phyloP scores from a whole-genome alignment of 2,329 filamentous ascomycete genomes.

The Cyanodermella asteris region DNA sequence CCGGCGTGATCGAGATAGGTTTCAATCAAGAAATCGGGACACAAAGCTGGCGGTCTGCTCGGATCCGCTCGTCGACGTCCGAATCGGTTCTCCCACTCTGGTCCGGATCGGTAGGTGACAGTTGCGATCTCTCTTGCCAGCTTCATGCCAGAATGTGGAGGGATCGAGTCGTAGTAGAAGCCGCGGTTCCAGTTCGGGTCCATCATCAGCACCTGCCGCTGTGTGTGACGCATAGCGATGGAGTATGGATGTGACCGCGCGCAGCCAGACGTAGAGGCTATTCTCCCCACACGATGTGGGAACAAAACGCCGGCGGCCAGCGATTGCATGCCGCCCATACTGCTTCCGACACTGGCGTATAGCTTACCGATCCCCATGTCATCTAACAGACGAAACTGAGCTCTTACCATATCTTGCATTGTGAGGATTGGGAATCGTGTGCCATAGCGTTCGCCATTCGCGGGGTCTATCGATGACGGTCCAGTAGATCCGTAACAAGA shows the following conservation, averaged over 20 bases:
- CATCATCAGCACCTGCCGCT: constrained; percentile 97
- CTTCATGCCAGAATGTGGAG: constrained; percentile 94
- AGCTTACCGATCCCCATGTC: constrained; percentile 52
- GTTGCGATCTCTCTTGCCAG: constrained; percentile 92
- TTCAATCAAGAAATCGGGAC: constrained; percentile 91
- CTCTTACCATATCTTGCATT: constrained; percentile 91
- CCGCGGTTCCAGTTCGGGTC: constrained; percentile 92
- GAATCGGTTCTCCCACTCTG: constrained; percentile 94
- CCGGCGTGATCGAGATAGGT: constrained; percentile 95
- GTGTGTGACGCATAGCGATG: constrained; percentile 95
- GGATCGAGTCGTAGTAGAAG: constrained; percentile 74
- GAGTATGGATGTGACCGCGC: constrained; percentile 91
- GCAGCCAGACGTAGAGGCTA: constrained; percentile 83
- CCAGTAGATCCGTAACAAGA: constrained; percentile 93
- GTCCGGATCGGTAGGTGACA: constrained; percentile 86
- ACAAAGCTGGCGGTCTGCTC: constrained; percentile 72
- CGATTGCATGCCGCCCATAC: constrained; percentile 98
- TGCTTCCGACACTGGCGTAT: constrained; percentile 81
- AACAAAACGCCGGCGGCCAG: constrained; percentile 71
- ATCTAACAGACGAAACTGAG: constrained; percentile 79
- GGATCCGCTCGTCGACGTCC: constrained; percentile 70
- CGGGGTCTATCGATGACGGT: constrained; percentile 68
- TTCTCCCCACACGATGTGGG: constrained; percentile 55
- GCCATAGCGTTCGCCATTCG: constrained; percentile 70
- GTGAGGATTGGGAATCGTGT: constrained; percentile 91